Base-by-base conservation (phyloP, 108 stramenopile genomes). In the Aurantiochytrium sp. region DNA sequence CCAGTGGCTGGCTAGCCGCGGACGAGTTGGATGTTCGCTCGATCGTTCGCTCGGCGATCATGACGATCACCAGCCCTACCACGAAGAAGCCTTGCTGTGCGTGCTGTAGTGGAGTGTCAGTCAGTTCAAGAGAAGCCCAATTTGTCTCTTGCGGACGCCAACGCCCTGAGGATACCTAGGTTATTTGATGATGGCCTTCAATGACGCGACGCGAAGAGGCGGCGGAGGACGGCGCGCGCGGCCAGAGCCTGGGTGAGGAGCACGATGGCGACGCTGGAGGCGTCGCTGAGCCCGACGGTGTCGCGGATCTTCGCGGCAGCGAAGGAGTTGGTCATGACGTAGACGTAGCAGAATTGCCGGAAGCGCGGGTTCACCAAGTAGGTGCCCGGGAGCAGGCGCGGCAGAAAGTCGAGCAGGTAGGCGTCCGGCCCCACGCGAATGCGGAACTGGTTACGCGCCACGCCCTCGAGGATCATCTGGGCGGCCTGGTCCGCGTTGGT, bases 341-440 rank as follows among this genome's bases (percentile, higher is more conserved):
- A 65, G 32, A 6, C 24, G 59, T 24, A 65, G 59, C 59, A 34
- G 2, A 34, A 30, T 19, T 65, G 50, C 19, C 45, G 73, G 32
- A 81, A 48, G 73, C n/a, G n/a, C 21, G 39, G 42, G 1, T 81
- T 81, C 42, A 30, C n/a, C 12, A 81, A 12, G 42, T 48, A 48
- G 73, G 73, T 48, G 12, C 42, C 73, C n/a, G 73, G 73, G 21
- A 81, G 45, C 24, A 81, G 45, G 4, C 73, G 73, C 39, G 73
- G 42, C 10, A 41, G 45, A 2, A 27, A 81, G 73, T 81, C 73
- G 73, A 81, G 73, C 42, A 81, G 39, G 73, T 48, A 81, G 12
- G 73, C 39, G 45, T 81, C 73, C 45, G 73, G 73, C 19, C 73
- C 73, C 6, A 81, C 45, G 73, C 39, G 73, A 81, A 81, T 81